Evolutionary conservation across 805 yeast genomes (phyloP).

Genomic region (Cyberlindnera amylophila): DNA sequence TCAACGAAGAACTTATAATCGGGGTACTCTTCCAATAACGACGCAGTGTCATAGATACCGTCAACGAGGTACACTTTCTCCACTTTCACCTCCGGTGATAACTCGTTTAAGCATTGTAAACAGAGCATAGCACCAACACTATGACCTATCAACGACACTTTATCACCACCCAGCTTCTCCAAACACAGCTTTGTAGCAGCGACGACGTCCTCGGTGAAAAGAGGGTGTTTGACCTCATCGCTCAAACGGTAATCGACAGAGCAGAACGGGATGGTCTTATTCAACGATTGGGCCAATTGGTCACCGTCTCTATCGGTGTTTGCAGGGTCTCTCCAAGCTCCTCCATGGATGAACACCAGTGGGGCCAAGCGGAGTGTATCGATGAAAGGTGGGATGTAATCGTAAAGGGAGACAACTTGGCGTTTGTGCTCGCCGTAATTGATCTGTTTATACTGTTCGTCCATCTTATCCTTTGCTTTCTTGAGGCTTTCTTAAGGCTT

Average conservation of each 20-base stretch:
- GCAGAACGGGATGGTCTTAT: conserved; percentile 18
- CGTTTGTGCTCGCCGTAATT: conserved; percentile 12
- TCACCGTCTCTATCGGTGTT: conserved; percentile 58
- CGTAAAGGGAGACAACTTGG: conserved; percentile 13
- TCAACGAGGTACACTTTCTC: conserved; percentile 45
- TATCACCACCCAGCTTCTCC: conserved; percentile 11
- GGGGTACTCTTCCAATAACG: conserved; percentile 59
- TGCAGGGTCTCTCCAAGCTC: conserved; percentile 77
- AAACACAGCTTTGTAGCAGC: conserved; percentile 28
- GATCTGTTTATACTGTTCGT: conserved; percentile 1
- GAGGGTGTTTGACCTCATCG: conserved; percentile 60
- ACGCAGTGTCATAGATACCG: conserved; percentile 60
- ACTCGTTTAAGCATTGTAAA: conserved; percentile 10
- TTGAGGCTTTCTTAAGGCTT: too few species aligned
- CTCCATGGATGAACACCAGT: conserved; percentile 73
- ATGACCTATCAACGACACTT: conserved; percentile 55
- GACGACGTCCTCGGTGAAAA: conserved; percentile 53
- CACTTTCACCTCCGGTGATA: conserved; percentile 12
- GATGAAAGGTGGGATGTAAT: conserved; percentile 9
- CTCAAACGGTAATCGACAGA: conserved; percentile 64
- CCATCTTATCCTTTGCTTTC: too few species aligned
- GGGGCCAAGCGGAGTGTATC: conserved; percentile 21
- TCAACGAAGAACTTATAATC: conserved; percentile 50
- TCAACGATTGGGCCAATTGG: conserved; percentile 24
- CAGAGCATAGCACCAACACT: conserved; percentile 70